These are phyloP conservation scores for Blastobotrys buckinghamii DNA, from an alignment of 1,139 yeast species.

Conservation along the genomic window DNA sequence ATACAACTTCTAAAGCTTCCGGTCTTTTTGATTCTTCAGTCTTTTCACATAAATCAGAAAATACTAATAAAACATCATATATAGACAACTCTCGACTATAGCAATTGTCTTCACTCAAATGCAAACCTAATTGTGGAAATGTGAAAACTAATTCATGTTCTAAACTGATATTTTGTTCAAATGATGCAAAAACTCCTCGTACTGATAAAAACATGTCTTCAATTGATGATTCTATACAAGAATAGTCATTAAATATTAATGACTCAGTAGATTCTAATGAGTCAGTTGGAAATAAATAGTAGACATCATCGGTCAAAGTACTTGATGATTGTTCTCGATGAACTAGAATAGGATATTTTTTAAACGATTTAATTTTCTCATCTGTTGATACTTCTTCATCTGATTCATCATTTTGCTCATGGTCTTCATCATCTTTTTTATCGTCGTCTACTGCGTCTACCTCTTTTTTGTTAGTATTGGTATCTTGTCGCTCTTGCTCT, in stretches of 20 bases:
- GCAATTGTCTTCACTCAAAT: constrained; percentile 24
- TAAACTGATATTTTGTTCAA: constrained; percentile 10
- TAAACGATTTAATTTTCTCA: constrained; percentile 2
- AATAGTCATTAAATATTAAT: constrained; percentile 1
- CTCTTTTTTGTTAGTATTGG: too few relatives aligned
- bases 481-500: not conserved
- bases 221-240: constrained; percentile 1
- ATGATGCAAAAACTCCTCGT: constrained; percentile 17
- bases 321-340: not conserved
- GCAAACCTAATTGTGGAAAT: constrained; percentile 19
- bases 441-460: not conserved
- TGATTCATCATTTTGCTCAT: not conserved
- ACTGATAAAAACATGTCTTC: constrained; percentile 17
- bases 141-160: constrained; percentile 21
- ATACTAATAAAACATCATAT: constrained; percentile 20
- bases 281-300: constrained; percentile 6
- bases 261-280: not conserved
- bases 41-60: constrained; percentile 17
- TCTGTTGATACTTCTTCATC: not conserved
- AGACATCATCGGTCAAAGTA: not conserved
- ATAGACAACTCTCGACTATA: constrained; percentile 22
- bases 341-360: constrained; percentile 4
- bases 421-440: constrained; percentile 1
- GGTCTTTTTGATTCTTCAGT: constrained; percentile 14
- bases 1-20: constrained; percentile 14